Evolutionary conservation across 2,329 filamentous ascomycete genomes (phyloP), one percentile per base, ranked within the genome.

Genomic region (Trichothecium roseum): DNA sequence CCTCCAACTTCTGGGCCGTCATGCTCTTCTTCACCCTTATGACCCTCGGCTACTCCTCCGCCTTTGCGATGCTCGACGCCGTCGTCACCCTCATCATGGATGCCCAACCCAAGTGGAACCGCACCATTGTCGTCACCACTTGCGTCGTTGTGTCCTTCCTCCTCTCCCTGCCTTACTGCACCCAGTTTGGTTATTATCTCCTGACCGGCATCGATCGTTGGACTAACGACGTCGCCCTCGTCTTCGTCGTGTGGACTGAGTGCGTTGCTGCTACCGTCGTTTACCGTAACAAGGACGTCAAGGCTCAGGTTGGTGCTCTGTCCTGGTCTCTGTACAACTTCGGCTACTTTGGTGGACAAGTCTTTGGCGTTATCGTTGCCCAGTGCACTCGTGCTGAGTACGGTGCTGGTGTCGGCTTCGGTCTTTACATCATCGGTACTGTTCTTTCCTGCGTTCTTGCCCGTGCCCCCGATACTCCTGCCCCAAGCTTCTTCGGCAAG

Each of bases 61-160:
- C 72, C 1, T 75, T 75, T 39, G 71, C 69, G 32, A 73, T 76
- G 69, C 52, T 76, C 5, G 72, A 76, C 43, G 70, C 68, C 4
- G 59, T 68, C 4, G 66, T 68, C 7, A 76, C 72, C 0, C 46
- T 74, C 30, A 53, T 68, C 27, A 64, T 70, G 51, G 72, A 76
- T 39, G 60, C 65, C 0, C 67, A 69, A n/a, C 41, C 64, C 32
- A 63, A 65, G 43, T 47, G 54, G 12, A 66, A 63, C 2, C 59
- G 68, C 1, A 60, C 66, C 2, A 44, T 57, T 26, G 63, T 75
- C 8, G 70, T 73, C 27, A 73, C 68, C 1, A 48, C 39, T 1
- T 48, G 74, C 12, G 67, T 65, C 15, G 31, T 71, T 1, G 13
- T 67, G 12, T 73, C 64, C 1, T 72, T 74, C 43, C 56, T 73